Evolutionary conservation across 257 asterid genomes (phyloP).

Genomic region (Prunella vulgaris): DNA sequence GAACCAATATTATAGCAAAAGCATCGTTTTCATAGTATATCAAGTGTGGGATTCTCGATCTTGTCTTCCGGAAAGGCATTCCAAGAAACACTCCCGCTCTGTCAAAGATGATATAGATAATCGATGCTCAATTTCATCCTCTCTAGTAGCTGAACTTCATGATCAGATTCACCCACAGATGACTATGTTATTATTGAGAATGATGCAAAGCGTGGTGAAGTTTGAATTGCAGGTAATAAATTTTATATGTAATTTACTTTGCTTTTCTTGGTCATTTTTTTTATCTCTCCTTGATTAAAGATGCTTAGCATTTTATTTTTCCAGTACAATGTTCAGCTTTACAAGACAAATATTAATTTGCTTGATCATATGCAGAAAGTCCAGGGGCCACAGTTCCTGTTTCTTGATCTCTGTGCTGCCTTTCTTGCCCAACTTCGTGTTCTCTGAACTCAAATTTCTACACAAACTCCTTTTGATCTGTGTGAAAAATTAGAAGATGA

Average conservation of each 20-base stretch:
- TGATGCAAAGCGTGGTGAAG: too few species aligned
- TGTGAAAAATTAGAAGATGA: conserved; percentile 21
- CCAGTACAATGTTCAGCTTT: conserved; percentile 44
- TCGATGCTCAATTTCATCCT: conserved; percentile 85
- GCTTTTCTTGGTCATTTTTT: background rate
- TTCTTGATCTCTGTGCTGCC: conserved; percentile 86
- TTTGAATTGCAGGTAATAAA: too few species aligned
- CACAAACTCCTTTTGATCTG: background rate
- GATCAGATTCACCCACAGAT: conserved; percentile 74
- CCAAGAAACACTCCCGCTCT: conserved; percentile 82
- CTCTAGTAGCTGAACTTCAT: conserved; percentile 66
- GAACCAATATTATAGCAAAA: conserved; percentile 66
- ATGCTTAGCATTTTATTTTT: background rate
- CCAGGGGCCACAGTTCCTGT: conserved; percentile 81
- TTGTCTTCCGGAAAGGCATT: conserved; percentile 83
- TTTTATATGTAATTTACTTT: too few species aligned
- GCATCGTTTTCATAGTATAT: conserved; percentile 84
- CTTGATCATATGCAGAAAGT: conserved; percentile 88
- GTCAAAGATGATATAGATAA: conserved; percentile 52
- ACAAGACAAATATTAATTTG: conserved; percentile 82
- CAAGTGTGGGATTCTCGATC: conserved; percentile 78
- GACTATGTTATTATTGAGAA: too few species aligned
- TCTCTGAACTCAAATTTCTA: too few species aligned
- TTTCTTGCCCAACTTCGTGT: conserved; percentile 88
- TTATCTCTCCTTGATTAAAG: background rate